These are phyloP conservation scores for Yarrowia hollandica DNA, from an alignment of 805 yeast species.

Conservation along the genomic window DNA sequence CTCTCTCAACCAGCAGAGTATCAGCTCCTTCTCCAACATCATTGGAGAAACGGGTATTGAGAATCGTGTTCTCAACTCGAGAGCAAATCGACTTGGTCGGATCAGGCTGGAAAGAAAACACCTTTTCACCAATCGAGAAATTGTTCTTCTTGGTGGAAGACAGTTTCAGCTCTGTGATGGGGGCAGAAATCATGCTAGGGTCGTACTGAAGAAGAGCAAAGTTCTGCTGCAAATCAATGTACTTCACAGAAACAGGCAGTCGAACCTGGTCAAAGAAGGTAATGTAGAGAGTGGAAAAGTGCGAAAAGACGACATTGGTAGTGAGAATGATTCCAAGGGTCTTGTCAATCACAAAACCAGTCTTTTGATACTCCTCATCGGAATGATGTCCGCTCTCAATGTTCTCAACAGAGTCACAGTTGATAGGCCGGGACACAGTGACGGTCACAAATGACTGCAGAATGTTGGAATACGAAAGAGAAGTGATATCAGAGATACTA, in stretches of 20 bases:
- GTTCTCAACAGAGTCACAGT: neutral
- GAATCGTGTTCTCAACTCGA: neutral
- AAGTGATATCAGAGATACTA: neutral
- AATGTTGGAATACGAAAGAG: neutral
- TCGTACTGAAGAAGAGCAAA: constrained; percentile 21
- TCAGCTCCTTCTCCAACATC: neutral
- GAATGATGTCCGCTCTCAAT: neutral
- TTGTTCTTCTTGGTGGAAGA: neutral
- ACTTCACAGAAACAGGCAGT: constrained; percentile 39
- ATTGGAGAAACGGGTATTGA: neutral
- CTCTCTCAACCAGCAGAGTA: constrained; percentile 1
- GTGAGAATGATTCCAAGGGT: constrained; percentile 79
- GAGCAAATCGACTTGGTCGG: neutral
- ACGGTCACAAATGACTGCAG: constrained; percentile 18
- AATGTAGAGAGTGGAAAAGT: constrained; percentile 16
- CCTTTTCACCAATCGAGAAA: constrained; percentile 2
- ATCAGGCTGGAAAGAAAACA: constrained; percentile 1
- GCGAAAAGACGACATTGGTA: constrained; percentile 43
- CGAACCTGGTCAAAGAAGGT: constrained; percentile 49
- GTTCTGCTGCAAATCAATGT: constrained; percentile 8
- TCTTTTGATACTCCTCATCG: constrained; percentile 44
- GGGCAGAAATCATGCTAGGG: constrained; percentile 10
- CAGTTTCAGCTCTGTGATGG: constrained; percentile 1
- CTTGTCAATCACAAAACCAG: constrained; percentile 90
- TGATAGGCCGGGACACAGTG: constrained; percentile 1